phyloP scores from a whole-genome alignment of 495 filamentous ascomycete species.

The Podospora bellae-mahoneyi region DNA sequence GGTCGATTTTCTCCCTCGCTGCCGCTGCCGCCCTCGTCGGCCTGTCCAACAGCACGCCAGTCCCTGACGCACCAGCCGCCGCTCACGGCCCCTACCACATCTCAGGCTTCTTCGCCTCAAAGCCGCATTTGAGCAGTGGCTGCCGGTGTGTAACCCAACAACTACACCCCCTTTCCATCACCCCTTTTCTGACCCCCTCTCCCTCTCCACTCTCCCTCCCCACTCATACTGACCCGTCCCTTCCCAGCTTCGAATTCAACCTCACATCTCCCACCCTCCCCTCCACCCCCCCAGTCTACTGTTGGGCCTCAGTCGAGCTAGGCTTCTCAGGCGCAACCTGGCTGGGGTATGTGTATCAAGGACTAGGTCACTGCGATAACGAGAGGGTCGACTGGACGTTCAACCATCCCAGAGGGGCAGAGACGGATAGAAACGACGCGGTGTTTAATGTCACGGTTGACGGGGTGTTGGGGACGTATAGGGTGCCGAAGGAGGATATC shows the following conservation, averaged over 20 bases:
- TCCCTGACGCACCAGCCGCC: background rate
- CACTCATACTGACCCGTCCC: background rate
- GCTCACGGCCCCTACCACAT: slow-evolving; percentile 13
- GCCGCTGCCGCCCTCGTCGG: slow-evolving; percentile 3
- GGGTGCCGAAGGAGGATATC: slow-evolving; percentile 1
- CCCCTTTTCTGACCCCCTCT: background rate
- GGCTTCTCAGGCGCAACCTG: slow-evolving; percentile 17
- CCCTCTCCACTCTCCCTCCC: background rate
- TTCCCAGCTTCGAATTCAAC: slow-evolving; percentile 10
- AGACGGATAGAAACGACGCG: slow-evolving; percentile 5
- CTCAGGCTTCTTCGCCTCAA: slow-evolving; percentile 14
- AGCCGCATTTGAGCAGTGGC: slow-evolving; percentile 8
- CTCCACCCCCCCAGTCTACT: background rate
- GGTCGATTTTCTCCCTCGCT: slow-evolving; percentile 7
- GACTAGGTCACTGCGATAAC: slow-evolving; percentile 11
- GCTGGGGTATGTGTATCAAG: slow-evolving; percentile 8
- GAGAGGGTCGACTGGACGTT: slow-evolving; percentile 14
- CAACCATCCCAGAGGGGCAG: slow-evolving; percentile 3
- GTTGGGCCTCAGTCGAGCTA: slow-evolving; percentile 10
- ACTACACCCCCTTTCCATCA: background rate
- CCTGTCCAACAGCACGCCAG: slow-evolving; percentile 9
- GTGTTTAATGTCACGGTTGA: slow-evolving; percentile 15
- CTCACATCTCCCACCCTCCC: slow-evolving; percentile 8
- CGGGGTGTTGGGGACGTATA: slow-evolving; percentile 18
- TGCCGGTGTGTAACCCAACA: slow-evolving; percentile 10